Base-by-base conservation (phyloP, 2,329 filamentous ascomycete genomes). In the Pseudocercospora eumusae region DNA sequence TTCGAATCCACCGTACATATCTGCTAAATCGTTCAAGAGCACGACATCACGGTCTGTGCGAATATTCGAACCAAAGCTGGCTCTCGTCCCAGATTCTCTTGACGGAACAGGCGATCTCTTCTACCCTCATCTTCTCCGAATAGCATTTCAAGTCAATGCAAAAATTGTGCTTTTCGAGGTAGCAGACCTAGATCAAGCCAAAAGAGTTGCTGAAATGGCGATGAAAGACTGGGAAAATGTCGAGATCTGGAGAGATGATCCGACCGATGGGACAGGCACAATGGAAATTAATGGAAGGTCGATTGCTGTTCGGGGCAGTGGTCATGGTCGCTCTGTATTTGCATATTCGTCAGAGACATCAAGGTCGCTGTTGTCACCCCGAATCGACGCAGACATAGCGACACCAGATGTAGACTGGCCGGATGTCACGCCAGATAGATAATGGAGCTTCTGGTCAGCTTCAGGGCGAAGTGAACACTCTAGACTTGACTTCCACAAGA, bases 1-100 rank as follows among this genome's bases (percentile, higher is more conserved):
- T 36, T 90, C 90, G 1, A 99, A 99, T 71, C 95, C 95, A 15
- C 95, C 95, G 0, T 98, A 98, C 74, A 88, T 98, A 56, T 96
- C 92, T 1, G 78, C 81, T 0, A 67, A 73, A 3, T 84, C 84
- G 7, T 92, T 90, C 70, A 76, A 81, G 42, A 82, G 76, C 42
- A 84, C 85, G 18, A 92, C 89, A 0, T 80, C 83, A 1, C 84
- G 87, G 25, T 93, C 90, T 11, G 93, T 97, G 28, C 85, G 92
- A 15, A 86, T 86, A 50, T 92, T 86, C 73, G 95, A 99, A 76
- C 95, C 95, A 3, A 84, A 80, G 66, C 77, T 90, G 11, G 95
- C 95, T 0, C 81, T 98, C 13, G 90, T 98, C 0, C 85, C 84
- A 9, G 83, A 84, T 13, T 6, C 64, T 64, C 50, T 64, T 13